Base-by-base conservation (phyloP, 2,329 filamentous ascomycete genomes). In the Fusarium sp. region DNA sequence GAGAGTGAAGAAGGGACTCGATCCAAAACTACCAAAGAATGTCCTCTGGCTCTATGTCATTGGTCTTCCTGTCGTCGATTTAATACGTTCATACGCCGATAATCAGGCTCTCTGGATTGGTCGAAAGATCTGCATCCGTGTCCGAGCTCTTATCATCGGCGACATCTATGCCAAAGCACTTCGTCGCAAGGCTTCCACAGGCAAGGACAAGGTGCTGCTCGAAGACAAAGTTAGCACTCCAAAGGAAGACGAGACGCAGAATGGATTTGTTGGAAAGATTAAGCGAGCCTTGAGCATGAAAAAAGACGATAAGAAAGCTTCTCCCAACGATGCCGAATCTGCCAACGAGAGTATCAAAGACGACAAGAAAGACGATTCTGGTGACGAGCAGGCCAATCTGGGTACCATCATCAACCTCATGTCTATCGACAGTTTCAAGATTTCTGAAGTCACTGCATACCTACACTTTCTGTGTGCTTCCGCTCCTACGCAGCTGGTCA, bases 321-420 rank as follows among this genome's bases (percentile, higher is more conserved):
- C 80, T 6, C 62, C 76, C 1, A 79, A 80, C 39, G 78, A 80
- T 22, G 74, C 82, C 8, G 81, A 83, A 76, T 78, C 78, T 28
- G 78, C 76, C 48, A 80, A 78, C 39, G 80, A 80, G 35, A 74
- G 76, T n/a, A 58, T 77, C 42, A 83, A 84, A 63, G 79, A 79
- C 30, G 77, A 82, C 44, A 81, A 81, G 60, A 81, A 84, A 58
- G 76, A 76, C 5, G 79, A 73, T 18, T 72, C 69, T 30, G 75
- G 84, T 24, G 91, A 94, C 70, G 89, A 92, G 65, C 94, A 97
- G 83, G 95, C 95, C 42, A 98, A 96, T 69, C 88, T 97, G 56
- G 96, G 97, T 71, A 97, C 96, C n/a, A 98, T 99, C 78, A 99
- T 99, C 85, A 99, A 98, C 82, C 86, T 99, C 74, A 99, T 99